Base-by-base conservation (phyloP, 192 early-diverging fungal species). In the Umbelopsis sp. region DNA sequence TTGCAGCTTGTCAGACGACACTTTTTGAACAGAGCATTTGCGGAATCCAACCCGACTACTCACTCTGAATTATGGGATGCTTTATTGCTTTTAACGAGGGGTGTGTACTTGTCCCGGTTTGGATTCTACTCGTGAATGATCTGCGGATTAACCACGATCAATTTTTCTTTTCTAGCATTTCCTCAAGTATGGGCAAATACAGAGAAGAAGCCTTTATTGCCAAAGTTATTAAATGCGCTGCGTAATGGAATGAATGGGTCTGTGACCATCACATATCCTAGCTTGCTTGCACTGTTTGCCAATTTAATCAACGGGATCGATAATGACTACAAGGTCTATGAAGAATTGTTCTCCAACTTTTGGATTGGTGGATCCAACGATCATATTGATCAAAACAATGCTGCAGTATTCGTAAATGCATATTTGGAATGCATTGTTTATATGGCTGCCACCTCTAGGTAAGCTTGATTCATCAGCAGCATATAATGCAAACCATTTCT, bases 1-100 rank as follows among this genome's bases (percentile, higher is more conserved):
- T 68, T 86, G n/a, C 74, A 66, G 2, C n/a, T 81, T 9, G 72
- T 94, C 45, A 78, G 82, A 16, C 84, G 75, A 9, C 69, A 75
- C 4, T 89, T 96, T 67, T 84, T 92, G 30, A 73, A 80, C 10
- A 80, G 82, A 45, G 87, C 84, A 33, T 94, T 98, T 75, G 74
- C 71, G 1, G 95, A 98, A 65, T 88, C 85, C 79, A 92, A 95
- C 21, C 66, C 83, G 0, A 78, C 84, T 4, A 90, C 85, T 21
- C 91, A 94, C 66, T 78, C 85, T 6, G 92, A 93, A 23, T 80
- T 98, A 74, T 97, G 95, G 95, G 93, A 97, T 69, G 81, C 97
- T 8, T 73, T 97, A 8, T 77, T 97, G 65, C 69, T 94, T 11
- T 80, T 92, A 23, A 94, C 91, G 2, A 92, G 89, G 65, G 66